Conservation (phyloP, 257 asterid genomes). For the Ilex asprella region DNA sequence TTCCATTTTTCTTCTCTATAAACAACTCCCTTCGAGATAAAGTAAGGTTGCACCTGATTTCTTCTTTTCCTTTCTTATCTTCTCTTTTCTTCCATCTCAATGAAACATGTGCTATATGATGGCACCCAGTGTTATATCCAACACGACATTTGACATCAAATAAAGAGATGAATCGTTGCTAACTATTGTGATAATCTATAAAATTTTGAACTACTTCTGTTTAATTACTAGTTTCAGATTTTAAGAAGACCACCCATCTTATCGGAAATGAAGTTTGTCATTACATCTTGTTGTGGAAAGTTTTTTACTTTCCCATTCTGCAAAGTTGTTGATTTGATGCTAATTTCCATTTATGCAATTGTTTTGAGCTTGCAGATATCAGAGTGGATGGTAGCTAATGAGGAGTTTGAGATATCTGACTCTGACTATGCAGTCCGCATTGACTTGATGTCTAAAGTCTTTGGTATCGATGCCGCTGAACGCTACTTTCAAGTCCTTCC, state of each 20-base stretch:
- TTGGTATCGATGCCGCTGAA: constrained; percentile 91
- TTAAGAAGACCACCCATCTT: too few relatives aligned
- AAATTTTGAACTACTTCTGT: too few relatives aligned
- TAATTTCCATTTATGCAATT: not conserved
- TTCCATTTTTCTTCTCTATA: too few relatives aligned
- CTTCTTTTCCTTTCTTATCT: not conserved
- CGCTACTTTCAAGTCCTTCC: constrained; percentile 83
- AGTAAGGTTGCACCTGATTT: not conserved
- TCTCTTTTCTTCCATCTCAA: too few relatives aligned
- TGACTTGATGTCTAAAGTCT: constrained; percentile 77
- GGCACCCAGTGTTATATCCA: too few relatives aligned
- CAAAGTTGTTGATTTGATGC: constrained; percentile 9
- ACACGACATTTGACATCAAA: too few relatives aligned
- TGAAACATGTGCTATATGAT: too few relatives aligned
- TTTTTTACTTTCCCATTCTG: constrained; percentile 6
- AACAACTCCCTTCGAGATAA: not conserved
- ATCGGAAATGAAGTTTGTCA: too few relatives aligned
- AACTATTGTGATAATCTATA: too few relatives aligned
- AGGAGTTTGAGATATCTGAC: constrained; percentile 53
- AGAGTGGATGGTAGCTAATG: constrained; percentile 84
- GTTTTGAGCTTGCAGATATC: constrained; percentile 53
- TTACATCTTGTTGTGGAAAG: not conserved
- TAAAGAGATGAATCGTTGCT: too few relatives aligned
- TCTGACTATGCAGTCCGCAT: constrained; percentile 80
- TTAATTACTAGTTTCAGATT: too few relatives aligned